Evolutionary conservation across 495 filamentous ascomycete genomes (phyloP), one percentile per base, ranked within the genome.

Genomic region (Poronia punctata): DNA sequence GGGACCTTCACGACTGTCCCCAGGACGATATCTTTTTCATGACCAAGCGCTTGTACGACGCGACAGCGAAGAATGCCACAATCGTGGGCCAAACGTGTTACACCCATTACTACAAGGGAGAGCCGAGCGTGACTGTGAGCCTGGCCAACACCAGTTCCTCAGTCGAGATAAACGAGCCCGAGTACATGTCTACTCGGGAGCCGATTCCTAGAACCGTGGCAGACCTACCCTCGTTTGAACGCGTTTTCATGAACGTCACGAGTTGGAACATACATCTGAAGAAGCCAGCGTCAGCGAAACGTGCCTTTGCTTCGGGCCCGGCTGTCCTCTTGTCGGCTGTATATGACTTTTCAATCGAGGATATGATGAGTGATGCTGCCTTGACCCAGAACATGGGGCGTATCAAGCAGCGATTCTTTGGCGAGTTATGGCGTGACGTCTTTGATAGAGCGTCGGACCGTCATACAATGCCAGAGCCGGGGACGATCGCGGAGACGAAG

Each of bases 351-450:
- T 47, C 47, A 15, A 47, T 56, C 10, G 46, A 40, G 0, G 9
- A 29, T 4, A 32, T 64, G 18, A 28, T 52, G 16, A 39, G 16
- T 0, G 54, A 57, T 43, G 35, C 45, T 10, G 16, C 50, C 9
- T 21, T 41, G 18, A 27, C 43, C 0, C 6, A 16, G 7, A 50
- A 49, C 24, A 57, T 56, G 3, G 49, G 34, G 3, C 54, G 49
- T 21, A 38, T 63, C 7, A 59, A 64, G 21, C 60, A 62, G 25
- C 51, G 64, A 5, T 64, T 57, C 28, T 50, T 65, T 42, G 64
- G 60, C 0, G 64, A 67, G 21, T 44, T 56, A 1, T 25, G 65
- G 6, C 54, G 59, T 23, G 35, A 61, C 20, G 34, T 43, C 1
- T 57, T 62, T 18, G 24, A 41, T 14, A 10, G 36, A 1, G 19